These are phyloP conservation scores for Rickenella mellea DNA, from an alignment of 768 basidiomycete species.

Conservation along the genomic window DNA sequence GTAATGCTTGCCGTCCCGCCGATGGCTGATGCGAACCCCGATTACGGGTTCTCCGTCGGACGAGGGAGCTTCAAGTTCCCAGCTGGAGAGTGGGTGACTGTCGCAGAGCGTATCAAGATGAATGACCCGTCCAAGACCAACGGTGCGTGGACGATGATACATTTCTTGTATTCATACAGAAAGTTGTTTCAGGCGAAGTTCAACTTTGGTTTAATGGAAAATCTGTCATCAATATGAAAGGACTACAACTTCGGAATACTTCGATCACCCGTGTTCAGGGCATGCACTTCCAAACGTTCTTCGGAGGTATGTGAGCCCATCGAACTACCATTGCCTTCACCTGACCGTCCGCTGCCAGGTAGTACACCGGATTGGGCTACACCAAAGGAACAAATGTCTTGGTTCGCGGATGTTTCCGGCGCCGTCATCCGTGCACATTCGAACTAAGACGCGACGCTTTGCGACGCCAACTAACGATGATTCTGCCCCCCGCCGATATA, in stretches of 20 bases:
- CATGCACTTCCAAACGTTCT: conserved; percentile 73
- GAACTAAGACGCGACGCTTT: no score
- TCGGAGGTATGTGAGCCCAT: conserved; percentile 55
- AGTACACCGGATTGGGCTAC: conserved; percentile 40
- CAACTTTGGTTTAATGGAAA: conserved; percentile 57
- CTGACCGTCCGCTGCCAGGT: conserved; percentile 22
- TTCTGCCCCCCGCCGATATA: no score
- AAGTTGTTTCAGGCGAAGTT: conserved; percentile 33
- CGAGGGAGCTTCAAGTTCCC: conserved; percentile 51
- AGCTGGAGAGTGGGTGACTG: conserved; percentile 49
- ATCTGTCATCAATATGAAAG: conserved; percentile 49
- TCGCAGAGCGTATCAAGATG: conserved; percentile 61
- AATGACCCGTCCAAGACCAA: conserved; percentile 54
- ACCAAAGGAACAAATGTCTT: conserved; percentile 51
- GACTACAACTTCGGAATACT: conserved; percentile 44
- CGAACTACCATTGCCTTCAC: neutral
- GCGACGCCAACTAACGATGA: no score
- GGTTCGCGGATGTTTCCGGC: conserved; percentile 63
- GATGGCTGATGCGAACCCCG: conserved; percentile 35
- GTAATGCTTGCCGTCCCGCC: conserved; percentile 40
- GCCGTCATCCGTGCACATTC: no score
- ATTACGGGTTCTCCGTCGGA: conserved; percentile 61
- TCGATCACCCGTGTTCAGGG: conserved; percentile 47
- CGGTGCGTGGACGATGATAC: conserved; percentile 29
- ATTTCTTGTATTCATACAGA: neutral